These are phyloP conservation scores for Pestalotiopsis sp. DNA, from an alignment of 2,329 filamentous ascomycete species.

Conservation along the genomic window DNA sequence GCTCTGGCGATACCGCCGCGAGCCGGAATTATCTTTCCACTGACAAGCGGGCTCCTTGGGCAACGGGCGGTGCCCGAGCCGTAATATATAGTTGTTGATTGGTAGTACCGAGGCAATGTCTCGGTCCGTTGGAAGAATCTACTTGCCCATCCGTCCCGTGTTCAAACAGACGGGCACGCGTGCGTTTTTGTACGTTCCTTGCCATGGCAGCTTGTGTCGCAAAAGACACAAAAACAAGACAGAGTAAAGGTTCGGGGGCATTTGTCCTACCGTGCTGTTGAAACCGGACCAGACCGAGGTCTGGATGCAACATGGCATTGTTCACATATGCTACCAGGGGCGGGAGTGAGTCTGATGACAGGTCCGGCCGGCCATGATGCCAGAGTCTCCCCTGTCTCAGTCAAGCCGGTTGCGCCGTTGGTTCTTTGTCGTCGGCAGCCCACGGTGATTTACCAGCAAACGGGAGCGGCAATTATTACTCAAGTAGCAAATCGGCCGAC, in stretches of 20 bases:
- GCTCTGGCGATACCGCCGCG: neutral
- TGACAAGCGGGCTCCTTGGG: neutral
- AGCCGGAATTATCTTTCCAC: neutral
- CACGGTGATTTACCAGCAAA: neutral
- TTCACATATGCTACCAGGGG: too few species aligned
- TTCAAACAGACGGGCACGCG: neutral
- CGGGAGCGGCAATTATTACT: neutral
- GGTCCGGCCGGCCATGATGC: neutral
- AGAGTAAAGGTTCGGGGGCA: neutral
- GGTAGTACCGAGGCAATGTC: neutral
- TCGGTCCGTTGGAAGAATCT: neutral
- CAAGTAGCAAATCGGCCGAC: neutral
- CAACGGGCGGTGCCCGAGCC: neutral
- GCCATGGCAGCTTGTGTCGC: neutral
- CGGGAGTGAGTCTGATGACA: too few species aligned
- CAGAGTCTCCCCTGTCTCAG: neutral
- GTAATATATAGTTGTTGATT: neutral
- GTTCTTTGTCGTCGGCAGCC: neutral
- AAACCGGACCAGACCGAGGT: neutral
- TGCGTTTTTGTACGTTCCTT: neutral
- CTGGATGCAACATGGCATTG: too few species aligned
- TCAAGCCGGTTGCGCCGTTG: neutral
- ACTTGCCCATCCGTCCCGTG: neutral
- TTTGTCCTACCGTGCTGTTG: neutral
- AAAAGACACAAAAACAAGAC: neutral